Evolutionary conservation across 352 stramenopile genomes (phyloP).

Genomic region (Phytophthora pisi): DNA sequence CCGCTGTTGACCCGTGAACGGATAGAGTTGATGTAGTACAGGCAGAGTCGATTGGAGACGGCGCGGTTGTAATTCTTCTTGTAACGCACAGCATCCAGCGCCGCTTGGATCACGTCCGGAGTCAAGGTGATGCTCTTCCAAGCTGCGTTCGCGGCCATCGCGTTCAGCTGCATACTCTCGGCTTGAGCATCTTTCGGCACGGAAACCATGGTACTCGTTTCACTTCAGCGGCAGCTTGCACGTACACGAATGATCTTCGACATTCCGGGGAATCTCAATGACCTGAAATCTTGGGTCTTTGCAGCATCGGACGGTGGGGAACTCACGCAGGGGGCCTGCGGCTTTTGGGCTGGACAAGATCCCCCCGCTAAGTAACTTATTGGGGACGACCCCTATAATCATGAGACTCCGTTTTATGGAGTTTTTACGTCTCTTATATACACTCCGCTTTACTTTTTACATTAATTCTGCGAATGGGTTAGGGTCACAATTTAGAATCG

Average conservation of each 20-base stretch:
- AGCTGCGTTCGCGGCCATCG: slow-evolving; percentile 8
- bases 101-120: slow-evolving; percentile 25
- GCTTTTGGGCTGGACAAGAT: background rate
- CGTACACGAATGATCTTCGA: background rate
- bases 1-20: slow-evolving; percentile 20
- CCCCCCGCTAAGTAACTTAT: background rate
- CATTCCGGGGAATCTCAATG: background rate
- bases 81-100: slow-evolving; percentile 48
- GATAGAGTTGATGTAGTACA: slow-evolving; percentile 51
- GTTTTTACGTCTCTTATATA: too few relatives aligned
- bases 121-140: slow-evolving; percentile 36
- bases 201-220: background rate
- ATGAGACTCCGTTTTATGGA: too few relatives aligned
- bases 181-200: background rate
- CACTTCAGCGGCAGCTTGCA: background rate
- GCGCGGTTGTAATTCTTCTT: slow-evolving; percentile 42
- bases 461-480: too few relatives aligned
- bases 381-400: too few relatives aligned
- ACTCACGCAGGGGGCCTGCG: background rate
- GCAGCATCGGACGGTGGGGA: background rate
- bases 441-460: too few relatives aligned
- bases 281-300: background rate
- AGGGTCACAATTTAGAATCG: too few relatives aligned
- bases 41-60: slow-evolving; percentile 42
- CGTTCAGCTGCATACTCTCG: background rate